phyloP scores from a whole-genome alignment of 345 rosid species.

The Syzygium aromaticum region DNA sequence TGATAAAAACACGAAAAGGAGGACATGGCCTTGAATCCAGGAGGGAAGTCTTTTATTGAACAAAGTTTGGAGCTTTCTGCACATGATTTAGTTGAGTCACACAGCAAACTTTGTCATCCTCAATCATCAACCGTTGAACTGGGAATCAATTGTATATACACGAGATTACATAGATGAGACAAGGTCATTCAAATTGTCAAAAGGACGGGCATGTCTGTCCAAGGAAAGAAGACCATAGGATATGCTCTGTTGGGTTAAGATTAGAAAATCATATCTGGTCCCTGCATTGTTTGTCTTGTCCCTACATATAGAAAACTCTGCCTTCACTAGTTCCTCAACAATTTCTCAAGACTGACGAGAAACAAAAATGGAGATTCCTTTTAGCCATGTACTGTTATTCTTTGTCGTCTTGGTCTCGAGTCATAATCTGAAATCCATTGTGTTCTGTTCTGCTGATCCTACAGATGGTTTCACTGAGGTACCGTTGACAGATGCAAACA shows the following conservation, averaged over 20 bases:
- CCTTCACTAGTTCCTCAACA: neutral
- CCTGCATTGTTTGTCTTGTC: neutral
- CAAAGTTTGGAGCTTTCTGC: neutral
- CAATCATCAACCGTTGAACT: neutral
- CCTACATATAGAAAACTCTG: neutral
- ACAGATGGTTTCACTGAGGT: constrained; percentile 11
- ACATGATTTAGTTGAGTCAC: neutral
- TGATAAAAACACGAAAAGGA: neutral
- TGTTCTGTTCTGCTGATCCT: constrained; percentile 11
- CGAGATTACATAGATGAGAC: neutral
- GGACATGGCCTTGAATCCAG: neutral
- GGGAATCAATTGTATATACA: neutral
- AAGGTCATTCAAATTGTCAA: neutral
- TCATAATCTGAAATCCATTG: neutral
- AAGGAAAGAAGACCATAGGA: neutral
- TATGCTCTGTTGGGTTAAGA: neutral
- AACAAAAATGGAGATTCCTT: neutral
- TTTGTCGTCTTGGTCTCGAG: neutral
- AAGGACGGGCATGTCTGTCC: neutral
- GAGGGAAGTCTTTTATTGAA: neutral
- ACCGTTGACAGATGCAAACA: constrained; percentile 2
- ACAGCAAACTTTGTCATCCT: neutral
- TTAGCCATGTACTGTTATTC: neutral
- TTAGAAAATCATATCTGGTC: neutral
- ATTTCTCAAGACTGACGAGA: neutral